Base-by-base conservation (phyloP, 306 rosid genomes). In the Cicer arietinum region DNA sequence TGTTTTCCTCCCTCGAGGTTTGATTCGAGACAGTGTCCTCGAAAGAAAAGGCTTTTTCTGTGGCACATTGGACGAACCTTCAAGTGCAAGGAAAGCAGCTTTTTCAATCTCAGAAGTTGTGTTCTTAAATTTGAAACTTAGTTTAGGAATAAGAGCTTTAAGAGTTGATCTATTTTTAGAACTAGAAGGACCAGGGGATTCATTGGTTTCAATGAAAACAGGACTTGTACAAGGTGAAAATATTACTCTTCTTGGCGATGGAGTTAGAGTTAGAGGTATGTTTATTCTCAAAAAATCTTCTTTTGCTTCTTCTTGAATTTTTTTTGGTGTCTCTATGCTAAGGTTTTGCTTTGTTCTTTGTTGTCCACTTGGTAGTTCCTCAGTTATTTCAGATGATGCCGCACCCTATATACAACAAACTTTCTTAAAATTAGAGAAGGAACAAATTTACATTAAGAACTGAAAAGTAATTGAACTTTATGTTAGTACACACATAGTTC, bases 181-280 rank as follows among this genome's bases (percentile, higher is more conserved):
- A 0, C 83, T 37, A 1, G 89, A 85, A 43, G 94, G 86, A 14
- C 82, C 83, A 0, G 89, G 91, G 67, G 89, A 85, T 52, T 72
- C 80, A 60, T 59, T 74, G 50, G 41, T 66, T 71, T 71, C 80
- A 8, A 64, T 57, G 60, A 80, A 54, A 66, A 45, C 68, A 14
- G 96, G 91, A 82, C 90, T 84, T 7, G 84, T 81, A 52, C 82
- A 58, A 2, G 97, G 96, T 20, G 96, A 78, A 69, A 89, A 87
- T 58, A 77, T 70, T 70, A 88, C 86, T 85, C 86, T 85, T 82
- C 78, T 86, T 45, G 94, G 89, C 69, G 94, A 76, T 59, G 92
- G 88, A 3, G 88, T 84, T 80, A 73, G 86, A 17, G 92, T 84
- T 80, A 73, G 86, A 17, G 92, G 87, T 73, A 84, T 86, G 79